These are phyloP conservation scores for Ophidiomyces ophidiicola DNA, from an alignment of 2,329 filamentous ascomycete genomes.

Conservation along the genomic window DNA sequence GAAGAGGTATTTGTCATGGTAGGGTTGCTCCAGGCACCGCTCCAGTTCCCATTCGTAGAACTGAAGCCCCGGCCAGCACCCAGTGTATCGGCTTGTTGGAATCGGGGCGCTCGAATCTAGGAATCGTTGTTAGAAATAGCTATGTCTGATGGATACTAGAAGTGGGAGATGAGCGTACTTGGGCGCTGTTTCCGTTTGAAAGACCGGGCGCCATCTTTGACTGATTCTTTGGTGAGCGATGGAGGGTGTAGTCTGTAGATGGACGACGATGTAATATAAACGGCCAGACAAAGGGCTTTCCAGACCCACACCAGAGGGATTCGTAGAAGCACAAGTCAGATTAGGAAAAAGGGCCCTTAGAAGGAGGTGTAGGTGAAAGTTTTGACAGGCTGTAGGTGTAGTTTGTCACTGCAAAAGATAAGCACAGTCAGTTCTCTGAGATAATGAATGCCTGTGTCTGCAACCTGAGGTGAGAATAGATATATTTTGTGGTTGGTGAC, in stretches of 20 bases:
- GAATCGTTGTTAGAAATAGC: no score
- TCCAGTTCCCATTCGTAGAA: conserved; percentile 32
- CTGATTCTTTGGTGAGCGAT: no score
- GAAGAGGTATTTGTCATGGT: conserved; percentile 21
- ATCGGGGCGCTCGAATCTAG: conserved; percentile 19
- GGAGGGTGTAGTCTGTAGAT: no score
- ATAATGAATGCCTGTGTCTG: conserved; percentile 13
- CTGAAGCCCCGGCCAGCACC: conserved; percentile 35
- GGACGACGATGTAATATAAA: no score
- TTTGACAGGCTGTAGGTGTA: conserved; percentile 1
- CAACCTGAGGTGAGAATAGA: conserved; percentile 11
- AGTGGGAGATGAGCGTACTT: no score
- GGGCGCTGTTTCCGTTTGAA: no score
- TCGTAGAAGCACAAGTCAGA: neutral
- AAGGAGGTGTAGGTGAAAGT: conserved; percentile 8
- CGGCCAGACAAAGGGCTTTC: no score
- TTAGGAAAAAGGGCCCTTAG: conserved; percentile 23
- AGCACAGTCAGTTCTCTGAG: conserved; percentile 1
- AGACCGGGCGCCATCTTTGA: no score
- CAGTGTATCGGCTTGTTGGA: conserved; percentile 29
- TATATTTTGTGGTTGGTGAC: conserved; percentile 7
- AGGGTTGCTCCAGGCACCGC: conserved; percentile 43
- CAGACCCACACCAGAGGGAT: conserved; percentile 1
- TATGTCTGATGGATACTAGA: no score
- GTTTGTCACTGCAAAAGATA: conserved; percentile 10